phyloP scores from a whole-genome alignment of 805 yeast species.

The Maudiozyma serrabonitensis region DNA sequence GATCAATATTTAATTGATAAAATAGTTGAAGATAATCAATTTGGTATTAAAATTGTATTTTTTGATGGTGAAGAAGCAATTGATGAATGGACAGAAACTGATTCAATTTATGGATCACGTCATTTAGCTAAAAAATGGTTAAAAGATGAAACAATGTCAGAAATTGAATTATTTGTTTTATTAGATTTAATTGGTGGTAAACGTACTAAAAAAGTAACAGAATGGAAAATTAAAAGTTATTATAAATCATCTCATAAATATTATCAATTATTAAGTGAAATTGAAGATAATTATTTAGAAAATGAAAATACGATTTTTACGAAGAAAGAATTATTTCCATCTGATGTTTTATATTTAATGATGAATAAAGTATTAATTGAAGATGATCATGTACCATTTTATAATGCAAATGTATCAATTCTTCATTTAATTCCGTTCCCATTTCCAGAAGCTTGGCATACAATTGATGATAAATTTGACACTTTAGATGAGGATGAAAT shows the following conservation, averaged over 20 bases:
- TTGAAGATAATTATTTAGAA: slow-evolving; percentile 24
- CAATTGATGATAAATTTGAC: slow-evolving; percentile 36
- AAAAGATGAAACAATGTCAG: slow-evolving; percentile 15
- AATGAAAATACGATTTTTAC: neutral
- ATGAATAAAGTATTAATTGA: slow-evolving; percentile 10
- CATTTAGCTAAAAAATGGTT: slow-evolving; percentile 37
- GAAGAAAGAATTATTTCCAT: slow-evolving; percentile 8
- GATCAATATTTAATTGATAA: slow-evolving; percentile 4
- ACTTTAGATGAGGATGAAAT: slow-evolving; percentile 33
- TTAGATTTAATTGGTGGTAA: slow-evolving; percentile 42
- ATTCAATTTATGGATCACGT: slow-evolving; percentile 48
- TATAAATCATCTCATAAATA: slow-evolving; percentile 32
- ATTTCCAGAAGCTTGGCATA: slow-evolving; percentile 49
- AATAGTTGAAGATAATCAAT: neutral
- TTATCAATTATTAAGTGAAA: slow-evolving; percentile 29
- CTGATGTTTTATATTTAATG: slow-evolving; percentile 7
- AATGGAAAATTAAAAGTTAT: slow-evolving; percentile 28
- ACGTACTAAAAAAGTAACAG: slow-evolving; percentile 18
- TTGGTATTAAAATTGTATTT: slow-evolving; percentile 40
- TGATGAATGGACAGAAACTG: slow-evolving; percentile 40
- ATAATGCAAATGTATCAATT: slow-evolving; percentile 36
- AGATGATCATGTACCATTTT: slow-evolving; percentile 52
- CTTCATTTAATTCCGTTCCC: slow-evolving; percentile 44
- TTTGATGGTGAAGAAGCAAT: slow-evolving; percentile 58
- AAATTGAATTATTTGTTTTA: slow-evolving; percentile 39